Evolutionary conservation across 495 filamentous ascomycete species (phyloP).

Genomic region (Articulospora tetracladia): DNA sequence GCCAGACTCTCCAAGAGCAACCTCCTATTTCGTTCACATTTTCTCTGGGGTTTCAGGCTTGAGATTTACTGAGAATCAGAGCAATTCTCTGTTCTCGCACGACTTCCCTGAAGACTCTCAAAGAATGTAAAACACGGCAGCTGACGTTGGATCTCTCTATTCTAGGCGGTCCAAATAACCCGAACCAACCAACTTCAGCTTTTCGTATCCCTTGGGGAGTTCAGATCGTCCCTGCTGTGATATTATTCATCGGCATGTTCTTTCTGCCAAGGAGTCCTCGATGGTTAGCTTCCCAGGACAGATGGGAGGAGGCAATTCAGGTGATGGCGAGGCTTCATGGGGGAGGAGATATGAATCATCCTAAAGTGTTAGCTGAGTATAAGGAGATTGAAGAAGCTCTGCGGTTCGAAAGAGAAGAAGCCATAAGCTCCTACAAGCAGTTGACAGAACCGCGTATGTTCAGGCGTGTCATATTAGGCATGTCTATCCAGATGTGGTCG

Average conservation of each 20-base stretch:
- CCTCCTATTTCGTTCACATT: neutral
- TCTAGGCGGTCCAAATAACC: conserved; percentile 50
- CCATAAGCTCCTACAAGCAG: conserved; percentile 50
- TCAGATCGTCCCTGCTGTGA: conserved; percentile 65
- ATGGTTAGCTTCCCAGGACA: conserved; percentile 70
- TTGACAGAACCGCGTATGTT: conserved; percentile 58
- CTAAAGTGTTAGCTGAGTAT: conserved; percentile 61
- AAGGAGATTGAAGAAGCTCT: conserved; percentile 64
- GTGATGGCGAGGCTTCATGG: conserved; percentile 66
- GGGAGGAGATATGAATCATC: conserved; percentile 52
- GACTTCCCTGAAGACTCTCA: too few species aligned
- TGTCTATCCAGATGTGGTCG: conserved; percentile 74
- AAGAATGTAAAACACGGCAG: too few species aligned
- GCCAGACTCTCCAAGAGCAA: neutral
- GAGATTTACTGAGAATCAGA: too few species aligned
- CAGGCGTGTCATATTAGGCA: conserved; percentile 65
- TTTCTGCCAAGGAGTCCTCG: conserved; percentile 71
- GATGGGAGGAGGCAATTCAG: conserved; percentile 68
- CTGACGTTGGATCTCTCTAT: too few species aligned
- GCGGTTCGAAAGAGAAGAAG: conserved; percentile 57
- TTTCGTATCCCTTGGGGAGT: conserved; percentile 75
- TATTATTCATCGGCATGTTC: conserved; percentile 63
- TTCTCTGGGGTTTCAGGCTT: too few species aligned
- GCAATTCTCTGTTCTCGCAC: too few species aligned
- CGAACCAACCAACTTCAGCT: conserved; percentile 50